Conservation (phyloP, 2,329 filamentous ascomycete genomes). For the Penicillium sp. region DNA sequence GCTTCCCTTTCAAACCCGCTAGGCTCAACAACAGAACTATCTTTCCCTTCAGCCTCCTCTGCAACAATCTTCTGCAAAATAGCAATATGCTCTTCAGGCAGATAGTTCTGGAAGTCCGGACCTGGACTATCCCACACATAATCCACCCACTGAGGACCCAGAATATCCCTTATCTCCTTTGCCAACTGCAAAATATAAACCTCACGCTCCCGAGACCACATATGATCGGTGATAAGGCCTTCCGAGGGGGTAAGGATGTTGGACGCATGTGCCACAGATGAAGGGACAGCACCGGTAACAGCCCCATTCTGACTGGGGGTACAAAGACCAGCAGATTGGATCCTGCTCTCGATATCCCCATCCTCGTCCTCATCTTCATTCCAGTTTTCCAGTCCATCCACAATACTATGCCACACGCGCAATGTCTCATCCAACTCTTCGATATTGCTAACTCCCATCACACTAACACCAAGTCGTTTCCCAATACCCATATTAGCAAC, state of each 20-base stretch:
- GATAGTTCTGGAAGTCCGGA: conserved; percentile 42
- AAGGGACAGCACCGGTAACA: conserved; percentile 5
- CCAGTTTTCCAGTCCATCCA: conserved; percentile 49
- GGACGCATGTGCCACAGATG: conserved; percentile 13
- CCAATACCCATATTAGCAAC: conserved; percentile 49
- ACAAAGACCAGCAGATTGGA: conserved; percentile 4
- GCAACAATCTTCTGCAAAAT: conserved; percentile 8
- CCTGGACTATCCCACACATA: conserved; percentile 47
- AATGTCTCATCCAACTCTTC: conserved; percentile 63
- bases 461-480: conserved; percentile 59
- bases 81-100: conserved; percentile 30
- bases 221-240: conserved; percentile 38
- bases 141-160: conserved; percentile 45
- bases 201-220: conserved; percentile 39
- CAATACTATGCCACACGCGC: conserved; percentile 54
- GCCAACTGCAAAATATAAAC: conserved; percentile 37
- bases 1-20: conserved; percentile 7
- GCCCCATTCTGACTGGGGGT: neutral
- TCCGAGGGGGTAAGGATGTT: conserved; percentile 38
- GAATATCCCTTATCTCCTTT: conserved; percentile 38
- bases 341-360: conserved; percentile 9
- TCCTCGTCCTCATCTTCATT: conserved; percentile 28
- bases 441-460: conserved; percentile 63
- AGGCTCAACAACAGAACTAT: conserved; percentile 1
- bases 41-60: conserved; percentile 7